These are phyloP conservation scores for Penicillium brevicompactum DNA, from an alignment of 2,329 filamentous ascomycete species.

Conservation along the genomic window DNA sequence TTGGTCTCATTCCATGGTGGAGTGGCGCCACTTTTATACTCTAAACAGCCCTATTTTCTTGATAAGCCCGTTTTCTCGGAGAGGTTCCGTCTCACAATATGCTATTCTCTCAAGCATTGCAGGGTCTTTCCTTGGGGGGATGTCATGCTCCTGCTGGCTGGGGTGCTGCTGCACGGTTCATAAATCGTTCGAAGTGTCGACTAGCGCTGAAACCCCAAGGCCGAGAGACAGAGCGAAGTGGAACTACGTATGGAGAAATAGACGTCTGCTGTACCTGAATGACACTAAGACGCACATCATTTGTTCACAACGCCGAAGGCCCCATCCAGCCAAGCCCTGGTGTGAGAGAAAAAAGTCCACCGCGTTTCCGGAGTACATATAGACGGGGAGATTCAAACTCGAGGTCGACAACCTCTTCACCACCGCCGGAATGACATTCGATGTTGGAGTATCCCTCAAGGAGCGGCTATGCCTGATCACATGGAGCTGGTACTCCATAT, in stretches of 20 bases:
- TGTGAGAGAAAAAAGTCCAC: neutral
- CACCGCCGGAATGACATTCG: neutral
- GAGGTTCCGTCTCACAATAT: neutral
- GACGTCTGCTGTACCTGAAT: neutral
- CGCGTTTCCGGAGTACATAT: neutral
- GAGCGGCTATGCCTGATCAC: conserved; percentile 52
- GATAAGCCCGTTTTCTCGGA: neutral
- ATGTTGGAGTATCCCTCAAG: conserved; percentile 2
- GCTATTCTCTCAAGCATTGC: neutral
- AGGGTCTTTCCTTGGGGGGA: neutral
- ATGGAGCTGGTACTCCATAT: conserved; percentile 70
- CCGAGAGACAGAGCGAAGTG: neutral
- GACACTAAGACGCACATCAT: neutral
- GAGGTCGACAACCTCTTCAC: neutral
- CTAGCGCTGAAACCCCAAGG: neutral
- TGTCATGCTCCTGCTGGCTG: neutral
- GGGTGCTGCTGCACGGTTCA: neutral
- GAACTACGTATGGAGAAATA: neutral
- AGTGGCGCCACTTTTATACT: neutral
- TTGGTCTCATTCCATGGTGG: neutral
- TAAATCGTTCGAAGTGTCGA: neutral
- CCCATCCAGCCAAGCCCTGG: neutral
- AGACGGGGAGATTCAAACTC: neutral
- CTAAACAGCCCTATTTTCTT: neutral
- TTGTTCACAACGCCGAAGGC: neutral